Percentiles rank a stretch among this genome's conserved stretches.
These are phyloP conservation scores for Oropetium thomaeum DNA, from an alignment of 176 grass and related monocot species.

Conservation along the genomic window DNA sequence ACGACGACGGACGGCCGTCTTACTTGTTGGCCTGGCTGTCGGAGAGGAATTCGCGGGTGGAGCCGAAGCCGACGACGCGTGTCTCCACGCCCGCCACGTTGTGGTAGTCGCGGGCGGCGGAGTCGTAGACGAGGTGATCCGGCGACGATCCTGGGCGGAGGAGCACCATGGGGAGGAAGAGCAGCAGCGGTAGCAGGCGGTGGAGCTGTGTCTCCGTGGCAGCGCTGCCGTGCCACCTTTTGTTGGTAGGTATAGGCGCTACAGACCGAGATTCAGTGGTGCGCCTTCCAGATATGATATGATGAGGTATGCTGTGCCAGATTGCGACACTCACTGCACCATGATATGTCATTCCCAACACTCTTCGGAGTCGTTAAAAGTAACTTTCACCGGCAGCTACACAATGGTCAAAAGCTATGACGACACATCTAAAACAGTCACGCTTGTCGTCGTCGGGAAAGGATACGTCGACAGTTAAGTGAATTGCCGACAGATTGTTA, in stretches of 20 bases:
- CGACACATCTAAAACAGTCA: no score
- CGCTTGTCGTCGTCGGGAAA: no score
- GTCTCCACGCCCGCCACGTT: constrained; percentile 9
- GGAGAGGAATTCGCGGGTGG: constrained; percentile 18
- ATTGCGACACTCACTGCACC: no score
- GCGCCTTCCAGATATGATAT: no score
- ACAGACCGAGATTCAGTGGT: neutral
- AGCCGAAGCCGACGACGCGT: constrained; percentile 17
- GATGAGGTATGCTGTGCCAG: no score
- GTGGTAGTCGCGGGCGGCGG: neutral
- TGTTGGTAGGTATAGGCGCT: neutral
- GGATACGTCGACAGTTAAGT: no score
- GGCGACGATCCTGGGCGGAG: neutral
- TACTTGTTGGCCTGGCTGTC: neutral
- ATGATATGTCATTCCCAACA: no score
- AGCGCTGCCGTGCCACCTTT: neutral
- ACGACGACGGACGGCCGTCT: neutral
- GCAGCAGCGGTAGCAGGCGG: neutral
- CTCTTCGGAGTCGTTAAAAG: neutral
- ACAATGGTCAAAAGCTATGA: no score
- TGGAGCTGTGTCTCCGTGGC: neutral
- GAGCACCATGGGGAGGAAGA: neutral
- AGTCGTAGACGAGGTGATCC: neutral
- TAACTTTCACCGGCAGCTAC: no score
- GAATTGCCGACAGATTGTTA: no score